Conservation (phyloP, 2,329 filamentous ascomycete genomes). For the Lachnellula arida region DNA sequence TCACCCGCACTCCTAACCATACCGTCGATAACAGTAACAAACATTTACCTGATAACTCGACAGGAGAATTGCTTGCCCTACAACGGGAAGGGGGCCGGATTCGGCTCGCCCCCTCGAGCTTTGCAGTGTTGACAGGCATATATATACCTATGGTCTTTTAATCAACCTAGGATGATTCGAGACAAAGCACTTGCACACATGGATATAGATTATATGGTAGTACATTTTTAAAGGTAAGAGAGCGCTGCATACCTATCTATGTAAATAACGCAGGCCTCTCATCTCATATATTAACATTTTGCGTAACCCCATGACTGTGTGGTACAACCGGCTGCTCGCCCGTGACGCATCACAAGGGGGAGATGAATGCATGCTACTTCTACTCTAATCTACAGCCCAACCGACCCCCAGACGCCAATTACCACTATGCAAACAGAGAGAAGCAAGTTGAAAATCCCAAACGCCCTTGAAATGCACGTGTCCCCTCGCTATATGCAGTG, state of each 20-base stretch:
- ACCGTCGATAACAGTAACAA: too few species aligned
- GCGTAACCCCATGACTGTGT: constrained; percentile 10
- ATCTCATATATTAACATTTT: constrained; percentile 17
- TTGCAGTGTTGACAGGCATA: too few species aligned
- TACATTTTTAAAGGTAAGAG: constrained; percentile 13
- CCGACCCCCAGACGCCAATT: background rate
- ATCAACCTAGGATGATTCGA: background rate
- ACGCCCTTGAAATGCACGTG: constrained; percentile 17
- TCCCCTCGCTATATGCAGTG: constrained; percentile 14
- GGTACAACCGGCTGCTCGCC: constrained; percentile 4
- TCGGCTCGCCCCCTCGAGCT: too few species aligned
- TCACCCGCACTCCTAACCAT: too few species aligned
- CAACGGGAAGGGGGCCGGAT: too few species aligned
- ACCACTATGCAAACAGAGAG: background rate
- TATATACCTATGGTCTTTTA: too few species aligned
- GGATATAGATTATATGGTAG: background rate
- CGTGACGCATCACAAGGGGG: constrained; percentile 6
- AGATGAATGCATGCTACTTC: background rate
- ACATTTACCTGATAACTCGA: too few species aligned
- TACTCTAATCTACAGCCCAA: constrained; percentile 14
- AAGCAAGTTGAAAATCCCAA: constrained; percentile 4
- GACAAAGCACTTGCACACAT: background rate
- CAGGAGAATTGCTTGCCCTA: too few species aligned
- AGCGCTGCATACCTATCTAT: background rate
- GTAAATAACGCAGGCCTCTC: background rate